phyloP scores from a whole-genome alignment of 371 early-diverging fungal genomes.

The Mortierella sp. region DNA sequence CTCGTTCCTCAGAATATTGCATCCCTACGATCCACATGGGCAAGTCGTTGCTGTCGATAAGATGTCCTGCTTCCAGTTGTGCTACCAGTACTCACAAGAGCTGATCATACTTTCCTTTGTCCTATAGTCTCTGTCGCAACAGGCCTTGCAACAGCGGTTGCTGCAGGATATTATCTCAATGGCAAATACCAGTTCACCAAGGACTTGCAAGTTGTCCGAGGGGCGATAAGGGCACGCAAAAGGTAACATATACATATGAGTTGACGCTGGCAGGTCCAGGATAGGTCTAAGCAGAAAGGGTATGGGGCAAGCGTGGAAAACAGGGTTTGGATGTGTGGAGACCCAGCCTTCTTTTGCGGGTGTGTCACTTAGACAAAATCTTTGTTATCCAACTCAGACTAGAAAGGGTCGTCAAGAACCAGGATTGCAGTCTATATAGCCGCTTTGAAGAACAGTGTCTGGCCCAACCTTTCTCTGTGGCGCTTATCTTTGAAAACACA shows the following conservation, averaged over 20 bases:
- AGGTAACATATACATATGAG: slow-evolving; percentile 11
- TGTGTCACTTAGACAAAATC: background rate
- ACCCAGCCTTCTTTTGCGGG: background rate
- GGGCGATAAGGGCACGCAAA: slow-evolving; percentile 5
- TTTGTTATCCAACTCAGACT: background rate
- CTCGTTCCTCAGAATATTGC: too few species aligned
- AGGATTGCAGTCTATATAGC: slow-evolving; percentile 28
- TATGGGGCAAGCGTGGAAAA: background rate
- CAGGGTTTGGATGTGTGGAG: too few species aligned
- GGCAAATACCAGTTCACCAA: slow-evolving; percentile 37
- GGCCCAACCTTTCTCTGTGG: slow-evolving; percentile 18
- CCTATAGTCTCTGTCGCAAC: slow-evolving; percentile 16
- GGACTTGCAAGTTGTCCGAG: slow-evolving; percentile 15
- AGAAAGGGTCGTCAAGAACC: background rate
- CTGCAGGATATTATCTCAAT: slow-evolving; percentile 31
- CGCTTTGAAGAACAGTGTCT: slow-evolving; percentile 37
- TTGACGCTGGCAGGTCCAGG: too few species aligned
- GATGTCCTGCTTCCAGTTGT: too few species aligned
- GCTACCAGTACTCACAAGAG: background rate
- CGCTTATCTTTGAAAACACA: slow-evolving; percentile 36
- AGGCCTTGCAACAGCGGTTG: slow-evolving; percentile 21
- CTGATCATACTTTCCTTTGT: background rate
- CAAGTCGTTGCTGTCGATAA: background rate
- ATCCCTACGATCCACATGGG: background rate
- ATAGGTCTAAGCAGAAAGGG: background rate